Evolutionary conservation across 805 yeast genomes (phyloP).

Genomic region (Torulaspora microellipsoides): DNA sequence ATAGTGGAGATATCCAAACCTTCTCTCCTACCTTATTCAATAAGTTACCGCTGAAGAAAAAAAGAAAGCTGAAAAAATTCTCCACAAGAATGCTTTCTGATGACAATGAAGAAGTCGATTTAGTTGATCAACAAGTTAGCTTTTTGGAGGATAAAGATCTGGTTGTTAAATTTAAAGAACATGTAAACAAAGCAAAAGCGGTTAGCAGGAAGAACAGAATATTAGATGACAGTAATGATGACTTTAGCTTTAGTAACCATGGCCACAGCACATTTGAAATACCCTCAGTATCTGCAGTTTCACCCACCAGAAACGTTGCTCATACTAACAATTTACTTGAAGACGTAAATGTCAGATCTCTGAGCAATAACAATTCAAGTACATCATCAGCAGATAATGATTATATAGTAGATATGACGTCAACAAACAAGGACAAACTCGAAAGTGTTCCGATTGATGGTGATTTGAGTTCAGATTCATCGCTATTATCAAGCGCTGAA

Average conservation of each 20-base stretch:
- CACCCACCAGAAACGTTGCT: background rate
- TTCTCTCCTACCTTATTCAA: no score
- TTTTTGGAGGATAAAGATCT: conserved; percentile 13
- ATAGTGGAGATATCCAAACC: no score
- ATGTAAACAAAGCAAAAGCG: conserved; percentile 19
- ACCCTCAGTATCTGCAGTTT: conserved; percentile 11
- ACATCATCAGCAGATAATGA: background rate
- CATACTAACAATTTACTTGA: background rate
- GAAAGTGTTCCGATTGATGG: conserved; percentile 8
- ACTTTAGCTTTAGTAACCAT: conserved; percentile 29
- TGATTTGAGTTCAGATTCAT: conserved; percentile 11
- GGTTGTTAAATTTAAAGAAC: conserved; percentile 23
- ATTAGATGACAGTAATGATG: conserved; percentile 32
- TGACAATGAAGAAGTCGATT: conserved; percentile 4
- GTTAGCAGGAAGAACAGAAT: conserved; percentile 25
- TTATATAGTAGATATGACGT: background rate
- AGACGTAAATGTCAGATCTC: background rate
- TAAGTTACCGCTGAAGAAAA: conserved; percentile 12
- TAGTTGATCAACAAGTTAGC: conserved; percentile 1
- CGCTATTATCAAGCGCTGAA: conserved; percentile 8
- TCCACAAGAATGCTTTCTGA: conserved; percentile 15
- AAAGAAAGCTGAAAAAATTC: conserved; percentile 16
- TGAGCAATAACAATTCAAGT: background rate
- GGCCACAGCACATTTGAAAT: conserved; percentile 30
- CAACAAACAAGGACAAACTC: background rate